Evolutionary conservation across 2,329 filamentous ascomycete genomes (phyloP), one percentile per base, ranked within the genome.

Genomic region (Colletotrichum sp.): DNA sequence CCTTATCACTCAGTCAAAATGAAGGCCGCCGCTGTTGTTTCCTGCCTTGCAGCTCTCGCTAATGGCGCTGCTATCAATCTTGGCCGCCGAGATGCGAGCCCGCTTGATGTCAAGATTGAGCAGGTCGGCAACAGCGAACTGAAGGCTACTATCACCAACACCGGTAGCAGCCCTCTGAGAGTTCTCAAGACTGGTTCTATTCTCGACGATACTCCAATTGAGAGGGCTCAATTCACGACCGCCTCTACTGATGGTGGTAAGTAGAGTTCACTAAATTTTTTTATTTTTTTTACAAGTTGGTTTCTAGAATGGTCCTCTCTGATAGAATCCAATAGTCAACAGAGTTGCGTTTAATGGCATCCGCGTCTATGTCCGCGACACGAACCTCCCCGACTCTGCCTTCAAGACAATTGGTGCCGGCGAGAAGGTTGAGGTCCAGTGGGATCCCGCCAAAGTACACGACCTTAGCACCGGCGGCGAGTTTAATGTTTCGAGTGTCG

Each of bases 401-500:
- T 90, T 90, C 81, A 81, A 85, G 72, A 81, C 82, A 18, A 82
- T 90, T 63, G 81, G 77, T 3, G 80, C 83, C 8, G 83, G 83
- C 66, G 81, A 88, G 79, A 84, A 85, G 15, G 83, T 90, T 73
- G 84, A 87, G 75, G 79, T 86, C 34, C 85, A 83, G 36, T 87
- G 89, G 66, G 87, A 90, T 75, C 82, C 87, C 58, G 88, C 87
- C 16, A 82, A 87, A 78, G 83, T 87, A 6, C 87, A 90, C 79
- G 85, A 88, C 66, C 82, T 85, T 24, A 79, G 77, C 59, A 71
- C 78, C 34, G 86, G 86, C 43, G 90, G 90, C 63, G 80, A 83
- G 51, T 89, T 90, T 77, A 87, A 87, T 62, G 81, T 93, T 61
- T 84, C 86, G 66, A 86, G 90, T 2, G 81, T 82, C 11, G 91